These are phyloP conservation scores for Mucor lusitanicus DNA, from an alignment of 371 early-diverging fungal species.

Conservation along the genomic window DNA sequence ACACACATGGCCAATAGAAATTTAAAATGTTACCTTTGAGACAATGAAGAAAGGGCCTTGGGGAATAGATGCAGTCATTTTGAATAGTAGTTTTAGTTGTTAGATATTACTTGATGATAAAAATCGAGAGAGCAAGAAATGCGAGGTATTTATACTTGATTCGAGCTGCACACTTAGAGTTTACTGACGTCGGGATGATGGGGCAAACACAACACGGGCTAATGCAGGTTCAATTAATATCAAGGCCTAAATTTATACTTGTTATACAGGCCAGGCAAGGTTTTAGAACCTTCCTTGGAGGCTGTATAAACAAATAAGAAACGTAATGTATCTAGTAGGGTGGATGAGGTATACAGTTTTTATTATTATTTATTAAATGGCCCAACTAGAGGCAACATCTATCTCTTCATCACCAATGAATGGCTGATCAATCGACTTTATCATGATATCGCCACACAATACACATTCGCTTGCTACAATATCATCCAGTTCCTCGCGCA, in stretches of 20 bases:
- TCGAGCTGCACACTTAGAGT: background rate
- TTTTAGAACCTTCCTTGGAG: background rate
- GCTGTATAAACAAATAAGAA: background rate
- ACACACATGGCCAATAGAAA: background rate
- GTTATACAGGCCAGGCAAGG: background rate
- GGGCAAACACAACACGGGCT: background rate
- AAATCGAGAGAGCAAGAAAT: background rate
- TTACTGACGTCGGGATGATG: conserved; percentile 14
- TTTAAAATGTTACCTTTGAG: conserved; percentile 3
- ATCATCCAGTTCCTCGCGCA: conserved; percentile 27
- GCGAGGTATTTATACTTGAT: background rate
- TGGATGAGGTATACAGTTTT: conserved; percentile 4
- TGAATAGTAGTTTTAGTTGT: background rate
- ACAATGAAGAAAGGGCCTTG: conserved; percentile 24
- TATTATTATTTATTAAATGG: conserved; percentile 32
- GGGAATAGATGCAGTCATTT: conserved; percentile 17
- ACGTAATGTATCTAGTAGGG: background rate
- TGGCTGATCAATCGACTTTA: conserved; percentile 75
- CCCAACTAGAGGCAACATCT: conserved; percentile 59
- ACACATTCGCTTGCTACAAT: conserved; percentile 25
- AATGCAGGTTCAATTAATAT: background rate
- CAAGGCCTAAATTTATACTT: background rate
- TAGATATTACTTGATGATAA: background rate
- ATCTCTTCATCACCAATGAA: conserved; percentile 64
- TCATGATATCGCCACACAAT: conserved; percentile 88